Evolutionary conservation across 345 rosid genomes (phyloP).

Genomic region (Gossypium stocksii): DNA sequence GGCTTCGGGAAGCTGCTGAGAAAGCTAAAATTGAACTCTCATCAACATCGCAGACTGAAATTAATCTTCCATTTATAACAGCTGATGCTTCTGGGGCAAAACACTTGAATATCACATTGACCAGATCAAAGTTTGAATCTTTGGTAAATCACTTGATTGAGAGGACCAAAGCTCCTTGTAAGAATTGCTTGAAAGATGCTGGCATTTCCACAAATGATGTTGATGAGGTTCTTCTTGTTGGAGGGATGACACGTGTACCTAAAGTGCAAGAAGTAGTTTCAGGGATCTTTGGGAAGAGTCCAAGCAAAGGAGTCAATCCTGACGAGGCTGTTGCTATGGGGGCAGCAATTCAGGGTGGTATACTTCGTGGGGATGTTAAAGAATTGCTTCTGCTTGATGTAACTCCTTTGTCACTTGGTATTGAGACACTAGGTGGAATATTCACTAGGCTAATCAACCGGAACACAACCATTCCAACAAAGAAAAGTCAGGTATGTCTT

Average conservation of each 20-base stretch:
- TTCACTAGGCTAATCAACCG: conserved; percentile 67
- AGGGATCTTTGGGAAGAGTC: conserved; percentile 75
- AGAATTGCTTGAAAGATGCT: conserved; percentile 81
- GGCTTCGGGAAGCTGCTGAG: conserved; percentile 85
- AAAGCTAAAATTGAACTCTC: conserved; percentile 89
- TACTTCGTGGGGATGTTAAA: conserved; percentile 90
- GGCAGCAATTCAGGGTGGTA: conserved; percentile 90
- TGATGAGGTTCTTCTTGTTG: conserved; percentile 81
- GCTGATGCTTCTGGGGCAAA: conserved; percentile 85
- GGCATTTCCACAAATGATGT: conserved; percentile 61
- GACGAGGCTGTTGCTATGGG: conserved; percentile 92
- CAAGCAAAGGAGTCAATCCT: conserved; percentile 87
- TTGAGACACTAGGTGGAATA: conserved; percentile 86
- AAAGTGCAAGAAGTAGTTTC: conserved; percentile 75
- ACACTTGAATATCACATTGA: conserved; percentile 73
- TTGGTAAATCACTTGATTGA: conserved; percentile 70
- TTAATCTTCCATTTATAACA: conserved; percentile 78
- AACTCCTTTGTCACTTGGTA: conserved; percentile 83
- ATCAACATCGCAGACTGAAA: conserved; percentile 80
- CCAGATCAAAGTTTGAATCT: conserved; percentile 69
- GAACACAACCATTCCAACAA: conserved; percentile 86
- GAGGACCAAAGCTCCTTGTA: conserved; percentile 66
- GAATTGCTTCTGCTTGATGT: conserved; percentile 84
- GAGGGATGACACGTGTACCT: conserved; percentile 98
- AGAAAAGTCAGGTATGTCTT: conserved; percentile 64